Base-by-base conservation (phyloP, 139 green algal genomes). In the Marvania coccoides region DNA sequence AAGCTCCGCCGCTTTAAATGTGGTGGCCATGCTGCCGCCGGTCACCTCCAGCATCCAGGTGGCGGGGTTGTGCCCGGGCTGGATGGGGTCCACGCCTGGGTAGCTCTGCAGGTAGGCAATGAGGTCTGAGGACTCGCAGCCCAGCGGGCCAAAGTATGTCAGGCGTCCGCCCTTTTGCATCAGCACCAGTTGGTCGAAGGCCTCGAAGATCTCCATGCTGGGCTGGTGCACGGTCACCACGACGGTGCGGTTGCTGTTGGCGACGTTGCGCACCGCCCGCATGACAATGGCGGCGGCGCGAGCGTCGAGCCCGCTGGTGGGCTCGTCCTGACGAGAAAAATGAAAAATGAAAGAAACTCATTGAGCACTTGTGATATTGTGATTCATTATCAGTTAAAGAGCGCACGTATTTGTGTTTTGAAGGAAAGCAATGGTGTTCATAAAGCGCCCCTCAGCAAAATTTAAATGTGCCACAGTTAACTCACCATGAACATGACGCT, bases 211-310 rank as follows among this genome's bases (percentile, higher is more conserved):
- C 48, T 84, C 74, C 37, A 91, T 87, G 51, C 47, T 76, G 19
- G 91, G 91, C 71, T 97, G 91, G 72, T 97, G 90, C 61, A 97
- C 95, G 60, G 91, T 97, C 24, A 88, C 90, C 87, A 96, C 87
- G 7, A 97, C 85, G 3, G 91, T 95, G 45, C 90, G 81, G 23
- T 85, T 83, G 14, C 75, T 86, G 46, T 78, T 55, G 5, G 80
- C 87, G 14, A 94, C 85, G 63, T 94, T 95, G 34, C 82, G 71
- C 39, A 97, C 81, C 0, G 84, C 79, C 4, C 75, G 70, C 76
- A 97, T 93, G 1, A 97, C 91, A 23, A 93, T 87, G 38, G 87
- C 76, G 4, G 91, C 91, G 2, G 91, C 85, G n/a, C 86, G 73
- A 1, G 85, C 83, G 58, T 96, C 90, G 69, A 97, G 81, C 13